phyloP scores from a whole-genome alignment of 345 rosid species.

The Camelina sativa region DNA sequence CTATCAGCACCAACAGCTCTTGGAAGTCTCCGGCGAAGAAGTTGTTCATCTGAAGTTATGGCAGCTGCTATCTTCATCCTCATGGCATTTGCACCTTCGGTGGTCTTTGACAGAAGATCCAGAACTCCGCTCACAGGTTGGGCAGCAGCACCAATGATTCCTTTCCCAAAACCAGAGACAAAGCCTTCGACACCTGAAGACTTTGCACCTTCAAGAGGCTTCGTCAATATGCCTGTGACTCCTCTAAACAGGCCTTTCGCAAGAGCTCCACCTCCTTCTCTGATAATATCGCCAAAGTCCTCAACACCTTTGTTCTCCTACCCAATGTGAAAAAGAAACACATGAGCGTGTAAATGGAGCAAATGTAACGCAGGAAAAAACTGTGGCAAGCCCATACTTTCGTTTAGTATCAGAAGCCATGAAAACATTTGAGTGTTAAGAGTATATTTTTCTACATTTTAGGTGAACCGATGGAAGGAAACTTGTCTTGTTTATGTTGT shows the following conservation, averaged over 20 bases:
- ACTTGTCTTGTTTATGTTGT: slow-evolving; percentile 10
- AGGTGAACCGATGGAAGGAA: slow-evolving; percentile 15
- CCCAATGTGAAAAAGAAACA: slow-evolving; percentile 35
- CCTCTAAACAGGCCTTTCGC: slow-evolving; percentile 98
- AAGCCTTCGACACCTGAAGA: slow-evolving; percentile 96
- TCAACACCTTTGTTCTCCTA: slow-evolving; percentile 98
- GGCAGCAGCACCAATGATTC: slow-evolving; percentile 97
- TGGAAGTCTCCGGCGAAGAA: slow-evolving; percentile 90
- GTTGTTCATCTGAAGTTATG: slow-evolving; percentile 97
- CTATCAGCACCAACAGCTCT: slow-evolving; percentile 90
- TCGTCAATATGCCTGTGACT: slow-evolving; percentile 95
- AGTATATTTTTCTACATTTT: slow-evolving; percentile 9
- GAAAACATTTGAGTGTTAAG: not conserved
- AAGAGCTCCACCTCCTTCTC: slow-evolving; percentile 99
- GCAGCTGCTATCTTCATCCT: slow-evolving; percentile 97
- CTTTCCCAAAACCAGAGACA: slow-evolving; percentile 98
- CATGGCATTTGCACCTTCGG: slow-evolving; percentile 99
- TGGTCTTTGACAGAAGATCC: slow-evolving; percentile 97
- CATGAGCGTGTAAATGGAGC: slow-evolving; percentile 14
- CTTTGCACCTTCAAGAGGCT: slow-evolving; percentile 99
- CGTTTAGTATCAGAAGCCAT: slow-evolving; percentile 29
- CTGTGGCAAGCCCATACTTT: slow-evolving; percentile 19
- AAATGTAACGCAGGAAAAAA: slow-evolving; percentile 23
- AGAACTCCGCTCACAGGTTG: slow-evolving; percentile 99
- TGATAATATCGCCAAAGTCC: slow-evolving; percentile 89